Evolutionary conservation across 1,284 basidiomycete species (phyloP).

Genomic region (Rhodofomes roseus): DNA sequence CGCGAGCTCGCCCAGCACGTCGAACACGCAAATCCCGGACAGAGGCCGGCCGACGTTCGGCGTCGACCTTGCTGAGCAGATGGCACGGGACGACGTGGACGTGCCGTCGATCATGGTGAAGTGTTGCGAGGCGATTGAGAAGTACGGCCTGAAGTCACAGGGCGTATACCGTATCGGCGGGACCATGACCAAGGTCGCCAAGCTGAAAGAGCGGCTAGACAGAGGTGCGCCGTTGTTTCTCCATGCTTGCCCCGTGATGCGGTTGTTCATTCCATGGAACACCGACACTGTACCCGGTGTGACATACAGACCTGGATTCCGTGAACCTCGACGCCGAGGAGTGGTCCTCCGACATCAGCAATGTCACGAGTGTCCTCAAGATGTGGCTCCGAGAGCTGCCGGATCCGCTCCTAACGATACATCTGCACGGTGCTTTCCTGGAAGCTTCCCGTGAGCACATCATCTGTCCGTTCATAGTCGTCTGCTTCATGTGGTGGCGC

Average conservation of each 20-base stretch:
- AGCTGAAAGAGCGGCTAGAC: conserved; percentile 84
- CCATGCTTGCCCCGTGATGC: neutral
- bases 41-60: conserved; percentile 82
- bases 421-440: conserved; percentile 87
- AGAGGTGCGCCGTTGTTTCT: conserved; percentile 50
- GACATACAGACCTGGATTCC: conserved; percentile 68
- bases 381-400: conserved; percentile 96
- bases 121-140: conserved; percentile 91
- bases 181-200: conserved; percentile 84
- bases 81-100: conserved; percentile 85
- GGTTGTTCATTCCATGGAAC: neutral
- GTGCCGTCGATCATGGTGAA: conserved; percentile 88
- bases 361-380: conserved; percentile 90
- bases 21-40: conserved; percentile 44
- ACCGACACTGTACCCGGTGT: neutral
- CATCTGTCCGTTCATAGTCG: neutral
- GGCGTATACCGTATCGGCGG: conserved; percentile 96
- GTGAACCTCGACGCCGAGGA: conserved; percentile 87
- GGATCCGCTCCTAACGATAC: conserved; percentile 86
- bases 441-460: conserved; percentile 84
- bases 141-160: conserved; percentile 77
- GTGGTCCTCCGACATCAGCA: conserved; percentile 94
- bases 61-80: conserved; percentile 88
- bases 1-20: conserved; percentile 27
- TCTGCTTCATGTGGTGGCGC: neutral